Evolutionary conservation across 31 red algal species (phyloP), one percentile per base, ranked within the genome.

Genomic region (Asparagopsis taxiformis): DNA sequence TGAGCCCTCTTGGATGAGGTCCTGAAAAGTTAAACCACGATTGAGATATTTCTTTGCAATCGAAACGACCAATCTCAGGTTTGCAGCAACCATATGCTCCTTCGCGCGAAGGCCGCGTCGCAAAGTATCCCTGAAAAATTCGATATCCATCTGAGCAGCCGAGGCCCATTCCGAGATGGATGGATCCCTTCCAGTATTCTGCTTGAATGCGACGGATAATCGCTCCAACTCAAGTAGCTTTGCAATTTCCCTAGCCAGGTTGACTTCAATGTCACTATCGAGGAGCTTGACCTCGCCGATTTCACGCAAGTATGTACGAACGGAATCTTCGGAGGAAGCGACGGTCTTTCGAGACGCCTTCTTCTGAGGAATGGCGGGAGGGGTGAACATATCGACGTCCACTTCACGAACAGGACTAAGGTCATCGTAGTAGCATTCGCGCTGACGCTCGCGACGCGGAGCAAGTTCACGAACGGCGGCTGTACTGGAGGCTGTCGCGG

Each of bases 1-100:
- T 25, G 80, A 85, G 35, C 97, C 97, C 75, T 99, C 97, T 57
- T 99, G 97, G 55, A 99, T 93, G 20, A 99, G 76, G 79, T 99
- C 97, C 48, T 90, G 91, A 37, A 99, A 91, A 57, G 73, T 65
- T 31, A 99, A 68, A 22, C 97, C 97, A 49, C 97, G 88, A 73
- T 95, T 95, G 61, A 80, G 53, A 67, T 92, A 95, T 66, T 85
- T 89, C 72, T 99, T 99, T 2, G 97, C 97, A 79, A 99, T 95
- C 20, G 88, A 92, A 41, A 99, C 85, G 6, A 99, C 97, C 22
- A 99, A 72, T 29, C 97, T 83, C 41, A 99, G 49, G 64, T 99
- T 99, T 34, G 97, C 79, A 3, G 87, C 78, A 21, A 99, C 97
- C 97, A 99, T 99, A 24, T 84, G 77, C 66, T 92, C 85, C 77